Evolutionary conservation across 192 early-diverging fungal species (phyloP), one percentile per base, ranked within the genome.

Genomic region (Coemansia sp.): DNA sequence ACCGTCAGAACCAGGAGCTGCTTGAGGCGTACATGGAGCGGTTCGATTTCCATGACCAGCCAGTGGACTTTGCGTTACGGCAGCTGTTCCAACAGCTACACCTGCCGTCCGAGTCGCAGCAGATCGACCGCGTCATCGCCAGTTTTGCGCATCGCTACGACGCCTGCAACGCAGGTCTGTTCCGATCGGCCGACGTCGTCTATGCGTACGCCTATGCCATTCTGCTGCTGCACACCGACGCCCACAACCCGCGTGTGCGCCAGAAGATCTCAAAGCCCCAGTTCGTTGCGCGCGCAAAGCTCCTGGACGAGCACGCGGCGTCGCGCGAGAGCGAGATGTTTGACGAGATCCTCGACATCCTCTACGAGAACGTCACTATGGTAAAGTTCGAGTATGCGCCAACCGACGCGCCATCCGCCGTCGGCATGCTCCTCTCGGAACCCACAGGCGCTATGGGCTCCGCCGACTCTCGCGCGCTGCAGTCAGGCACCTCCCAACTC

Each of bases 231-330:
- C 92, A 95, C 72, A 92, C 92, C 1, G 93, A 95, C 71, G 91
- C 92, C 10, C 92, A 94, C 77, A 95, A 95, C 69, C 90, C 91
- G 44, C 86, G 86, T 53, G 88, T 94, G 21, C 85, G 85, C 43
- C 86, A 88, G 45, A 93, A 94, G 72, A 95, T 95, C 88, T 87
- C 83, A n/a, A 92, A 90, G 78, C 84, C 88, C 9, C 89, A 91
- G 62, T 95, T 93, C 67, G 86, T 93, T 43, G 76, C 78, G 63
- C 88, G 87, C 44, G 89, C 90, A 23, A 87, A 86, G 62, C 78
- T 84, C 35, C 88, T 94, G 56, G 90, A 92, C 38, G 89, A 85
- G 10, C 85, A 85, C 46, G 84, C 33, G 39, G 18, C 57, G 16
- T 62, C 45, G n/a, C 53, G 62, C 21, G 58, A 66, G n/a, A 66